A percentile compares a stretch with the other conserved stretches of the same genome.
These are phyloP conservation scores for Cyphellophora attinorum DNA, from an alignment of 2,329 filamentous ascomycete species.

Conservation along the genomic window DNA sequence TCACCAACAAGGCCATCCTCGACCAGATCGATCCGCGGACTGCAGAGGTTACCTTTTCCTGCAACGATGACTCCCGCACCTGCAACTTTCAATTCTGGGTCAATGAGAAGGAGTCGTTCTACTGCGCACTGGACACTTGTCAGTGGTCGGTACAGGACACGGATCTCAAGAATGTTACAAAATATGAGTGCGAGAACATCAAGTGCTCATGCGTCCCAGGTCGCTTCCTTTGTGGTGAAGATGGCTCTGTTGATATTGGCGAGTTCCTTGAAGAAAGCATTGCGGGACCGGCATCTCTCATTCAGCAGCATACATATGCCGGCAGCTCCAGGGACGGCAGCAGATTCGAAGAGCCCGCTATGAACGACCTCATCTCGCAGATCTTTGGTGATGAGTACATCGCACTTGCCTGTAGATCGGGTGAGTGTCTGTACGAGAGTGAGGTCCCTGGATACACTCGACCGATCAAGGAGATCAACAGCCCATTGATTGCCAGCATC, in stretches of 20 bases:
- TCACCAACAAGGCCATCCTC: conserved; percentile 90
- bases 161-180: conserved; percentile 66
- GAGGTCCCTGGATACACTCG: conserved; percentile 84
- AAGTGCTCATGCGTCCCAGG: conserved; percentile 80
- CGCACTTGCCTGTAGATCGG: conserved; percentile 67
- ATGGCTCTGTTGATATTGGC: conserved; percentile 81
- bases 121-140: conserved; percentile 80
- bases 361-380: conserved; percentile 79
- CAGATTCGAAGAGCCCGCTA: conserved; percentile 79
- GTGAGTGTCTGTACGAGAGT: conserved; percentile 87
- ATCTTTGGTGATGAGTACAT: conserved; percentile 93
- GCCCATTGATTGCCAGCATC: conserved; percentile 84
- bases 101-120: conserved; percentile 87
- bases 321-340: conserved; percentile 59
- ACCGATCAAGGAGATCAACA: conserved; percentile 92
- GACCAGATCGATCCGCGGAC: conserved; percentile 74
- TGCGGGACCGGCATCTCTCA: conserved; percentile 77
- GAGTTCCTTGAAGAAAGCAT: conserved; percentile 80
- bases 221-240: conserved; percentile 87
- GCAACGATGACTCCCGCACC: conserved; percentile 60
- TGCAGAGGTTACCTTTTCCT: conserved; percentile 91
- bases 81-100: conserved; percentile 99
- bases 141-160: conserved; percentile 60
- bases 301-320: conserved; percentile 50
- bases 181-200: conserved; percentile 76